Evolutionary conservation across 1,139 yeast species (phyloP).

Genomic region (Magnusiomyces paraingens): DNA sequence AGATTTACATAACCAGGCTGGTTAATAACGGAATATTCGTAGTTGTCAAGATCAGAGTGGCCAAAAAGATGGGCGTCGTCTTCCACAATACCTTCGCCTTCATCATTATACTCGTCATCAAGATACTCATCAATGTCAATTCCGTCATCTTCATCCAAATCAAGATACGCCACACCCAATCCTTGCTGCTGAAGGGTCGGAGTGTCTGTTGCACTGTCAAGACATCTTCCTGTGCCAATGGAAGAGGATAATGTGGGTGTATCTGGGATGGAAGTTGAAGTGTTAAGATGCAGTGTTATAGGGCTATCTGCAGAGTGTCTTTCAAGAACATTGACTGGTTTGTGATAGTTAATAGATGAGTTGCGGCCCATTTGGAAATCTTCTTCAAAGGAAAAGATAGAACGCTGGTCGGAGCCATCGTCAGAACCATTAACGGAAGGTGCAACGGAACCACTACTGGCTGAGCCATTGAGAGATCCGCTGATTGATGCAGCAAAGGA

Average conservation of each 20-base stretch:
- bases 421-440: not conserved
- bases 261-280: no score
- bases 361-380: conserved; percentile 14
- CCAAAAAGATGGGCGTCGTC: conserved; percentile 8
- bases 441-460: not conserved
- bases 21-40: not conserved
- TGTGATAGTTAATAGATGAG: conserved; percentile 16
- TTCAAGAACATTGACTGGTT: not conserved
- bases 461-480: not conserved
- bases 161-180: no score
- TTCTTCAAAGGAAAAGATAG: conserved; percentile 18
- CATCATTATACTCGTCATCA: not conserved
- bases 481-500: no score
- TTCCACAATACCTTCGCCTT: not conserved
- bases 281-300: not conserved
- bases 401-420: conserved; percentile 12
- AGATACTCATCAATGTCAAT: not conserved
- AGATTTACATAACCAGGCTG: not conserved
- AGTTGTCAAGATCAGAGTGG: not conserved
- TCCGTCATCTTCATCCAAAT: not conserved
- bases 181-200: no score
- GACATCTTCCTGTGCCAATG: no score
- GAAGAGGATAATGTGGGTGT: no score
- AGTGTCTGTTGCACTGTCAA: no score
- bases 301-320: no score